Percentiles rank a stretch among this genome's conserved stretches.
Evolutionary conservation across 768 basidiomycete species (phyloP).

Genomic region (Trametes cinnabarina): DNA sequence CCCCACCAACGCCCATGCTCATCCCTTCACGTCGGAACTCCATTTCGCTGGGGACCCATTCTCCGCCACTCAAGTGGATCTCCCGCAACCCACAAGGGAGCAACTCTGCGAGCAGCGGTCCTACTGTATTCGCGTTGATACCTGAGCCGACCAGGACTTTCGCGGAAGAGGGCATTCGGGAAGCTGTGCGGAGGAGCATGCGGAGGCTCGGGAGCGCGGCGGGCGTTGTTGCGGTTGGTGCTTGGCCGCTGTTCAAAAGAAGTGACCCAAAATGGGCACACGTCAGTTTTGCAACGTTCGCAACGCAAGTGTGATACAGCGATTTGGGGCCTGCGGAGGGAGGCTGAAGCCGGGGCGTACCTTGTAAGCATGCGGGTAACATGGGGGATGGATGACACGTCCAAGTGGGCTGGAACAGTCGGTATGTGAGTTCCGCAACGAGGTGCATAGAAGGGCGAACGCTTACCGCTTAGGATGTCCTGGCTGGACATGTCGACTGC

Average conservation of each 20-base stretch:
- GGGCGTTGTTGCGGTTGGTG: conserved; percentile 34
- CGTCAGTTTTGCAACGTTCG: background rate
- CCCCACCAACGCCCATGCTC: conserved; percentile 62
- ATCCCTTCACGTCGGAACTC: conserved; percentile 51
- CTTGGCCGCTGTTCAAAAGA: conserved; percentile 49
- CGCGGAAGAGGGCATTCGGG: conserved; percentile 32
- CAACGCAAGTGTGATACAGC: too few species aligned
- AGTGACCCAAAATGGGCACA: too few species aligned
- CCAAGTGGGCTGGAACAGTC: conserved; percentile 29
- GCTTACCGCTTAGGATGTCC: conserved; percentile 51
- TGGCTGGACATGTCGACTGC: conserved; percentile 69
- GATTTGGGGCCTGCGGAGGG: background rate
- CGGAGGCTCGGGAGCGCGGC: conserved; percentile 21
- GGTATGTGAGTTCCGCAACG: too few species aligned
- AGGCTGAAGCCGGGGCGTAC: conserved; percentile 34
- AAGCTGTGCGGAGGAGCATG: conserved; percentile 19
- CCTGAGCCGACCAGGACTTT: conserved; percentile 74
- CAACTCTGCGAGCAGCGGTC: conserved; percentile 46
- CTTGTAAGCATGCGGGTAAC: conserved; percentile 80
- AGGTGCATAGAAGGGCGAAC: background rate
- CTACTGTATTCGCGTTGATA: conserved; percentile 58
- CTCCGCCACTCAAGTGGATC: conserved; percentile 73
- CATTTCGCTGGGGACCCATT: conserved; percentile 58
- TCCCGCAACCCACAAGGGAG: conserved; percentile 59
- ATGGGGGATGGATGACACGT: conserved; percentile 55